Base-by-base conservation (phyloP, 164 flowering plant species). In the Aristolochia fimbriata region DNA sequence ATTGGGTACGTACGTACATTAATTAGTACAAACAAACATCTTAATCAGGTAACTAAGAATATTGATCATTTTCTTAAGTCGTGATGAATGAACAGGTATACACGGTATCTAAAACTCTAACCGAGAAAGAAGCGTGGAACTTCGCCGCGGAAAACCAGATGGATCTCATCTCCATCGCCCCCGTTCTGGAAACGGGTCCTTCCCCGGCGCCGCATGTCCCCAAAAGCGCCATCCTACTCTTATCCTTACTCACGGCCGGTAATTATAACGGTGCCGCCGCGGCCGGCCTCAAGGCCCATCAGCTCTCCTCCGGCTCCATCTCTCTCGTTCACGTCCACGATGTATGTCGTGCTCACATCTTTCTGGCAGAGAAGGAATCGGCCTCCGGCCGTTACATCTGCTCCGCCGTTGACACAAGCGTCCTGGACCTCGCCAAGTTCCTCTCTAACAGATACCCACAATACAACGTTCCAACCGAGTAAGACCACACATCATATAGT, bases 321-420 rank as follows among this genome's bases (percentile, higher is more conserved):
- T 80, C 91, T 7, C 59, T 81, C 0, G 23, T 77, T 6, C 96
- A 89, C 37, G 84, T 89, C 6, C 83, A 84, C 43, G 96, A 89
- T 64, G 85, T 84, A 11, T 78, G 84, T 45, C 66, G 75, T 0
- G 87, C 96, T 17, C 96, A 86, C 23, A 60, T 86, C 11, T 86
- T 81, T 63, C 22, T 89, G 22, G 88, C 87, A 0, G 90, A 84
- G 80, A 79, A 79, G 57, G 81, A 79, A 69, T 73, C 84, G 47
- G 91, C 91, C 51, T 77, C 87, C 15, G 92, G 91, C 14, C 82
- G 92, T 13, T 89, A 89, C 74, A 83, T 84, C 9, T 83, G 89
- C 78, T 77, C 75, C 64, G 70, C 74, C 15, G 65, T 51, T 55
- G 84, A 84, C 63, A 77, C 83, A 30, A 74, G 83, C 60, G 78